phyloP scores from a whole-genome alignment of 2,329 filamentous ascomycete genomes.

The Fusarium floridanum region DNA sequence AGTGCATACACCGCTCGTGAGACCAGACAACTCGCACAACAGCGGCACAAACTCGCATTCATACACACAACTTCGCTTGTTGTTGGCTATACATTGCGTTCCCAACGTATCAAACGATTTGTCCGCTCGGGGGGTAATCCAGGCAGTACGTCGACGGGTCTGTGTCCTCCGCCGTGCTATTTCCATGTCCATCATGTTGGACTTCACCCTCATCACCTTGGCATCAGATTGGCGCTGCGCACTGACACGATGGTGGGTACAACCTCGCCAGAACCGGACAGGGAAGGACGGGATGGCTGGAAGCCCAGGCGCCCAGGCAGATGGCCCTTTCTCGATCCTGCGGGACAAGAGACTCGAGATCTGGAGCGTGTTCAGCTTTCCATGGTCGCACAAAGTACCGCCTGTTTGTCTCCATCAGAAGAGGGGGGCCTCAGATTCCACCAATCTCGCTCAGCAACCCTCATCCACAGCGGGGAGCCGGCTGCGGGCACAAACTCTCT shows the following conservation, averaged over 20 bases:
- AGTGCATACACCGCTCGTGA: constrained; percentile 11
- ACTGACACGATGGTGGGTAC: constrained; percentile 1
- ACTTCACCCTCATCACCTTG: background rate
- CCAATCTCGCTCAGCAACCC: constrained; percentile 10
- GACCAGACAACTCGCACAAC: background rate
- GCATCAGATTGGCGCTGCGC: constrained; percentile 4
- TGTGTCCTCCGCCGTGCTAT: background rate
- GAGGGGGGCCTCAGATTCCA: background rate
- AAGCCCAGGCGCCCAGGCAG: background rate
- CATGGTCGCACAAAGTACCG: background rate
- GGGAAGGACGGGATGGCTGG: background rate
- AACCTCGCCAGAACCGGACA: constrained; percentile 1
- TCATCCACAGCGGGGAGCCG: constrained; percentile 29
- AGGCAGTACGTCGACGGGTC: background rate
- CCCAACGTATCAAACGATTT: background rate
- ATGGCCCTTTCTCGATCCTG: constrained; percentile 9
- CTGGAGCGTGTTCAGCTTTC: constrained; percentile 9
- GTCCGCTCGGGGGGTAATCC: constrained; percentile 1
- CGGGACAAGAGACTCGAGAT: constrained; percentile 17
- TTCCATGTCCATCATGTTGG: background rate
- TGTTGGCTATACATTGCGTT: constrained; percentile 18
- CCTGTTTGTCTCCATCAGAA: background rate
- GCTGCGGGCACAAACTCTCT: constrained; percentile 19
- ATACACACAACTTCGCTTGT: constrained; percentile 28
- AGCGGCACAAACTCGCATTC: constrained; percentile 13